These are phyloP conservation scores for Yarrowia deformans DNA, from an alignment of 805 yeast species.

Conservation along the genomic window DNA sequence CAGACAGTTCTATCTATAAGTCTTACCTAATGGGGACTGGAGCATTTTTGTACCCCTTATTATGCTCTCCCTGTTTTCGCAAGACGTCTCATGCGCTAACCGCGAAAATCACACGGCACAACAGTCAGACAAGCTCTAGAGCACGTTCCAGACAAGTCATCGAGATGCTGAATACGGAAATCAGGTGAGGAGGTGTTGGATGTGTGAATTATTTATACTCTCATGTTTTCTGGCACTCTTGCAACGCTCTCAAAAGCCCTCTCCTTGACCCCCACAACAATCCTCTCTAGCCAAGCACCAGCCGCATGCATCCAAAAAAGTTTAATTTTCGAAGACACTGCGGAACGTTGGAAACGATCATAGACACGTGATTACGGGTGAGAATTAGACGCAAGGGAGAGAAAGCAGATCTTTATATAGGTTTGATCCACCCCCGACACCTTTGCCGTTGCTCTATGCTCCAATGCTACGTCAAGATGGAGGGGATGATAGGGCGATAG, in stretches of 20 bases:
- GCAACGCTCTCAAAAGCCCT: no score
- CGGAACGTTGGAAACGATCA: background rate
- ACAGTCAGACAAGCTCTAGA: no score
- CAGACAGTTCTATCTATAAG: no score
- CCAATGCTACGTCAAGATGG: background rate
- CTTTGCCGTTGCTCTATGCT: no score
- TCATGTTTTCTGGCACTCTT: no score
- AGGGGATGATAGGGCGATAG: constrained; percentile 1
- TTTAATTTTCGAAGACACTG: constrained; percentile 1
- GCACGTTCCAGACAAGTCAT: background rate
- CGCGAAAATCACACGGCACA: background rate
- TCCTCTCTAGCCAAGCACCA: background rate
- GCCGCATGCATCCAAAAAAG: background rate
- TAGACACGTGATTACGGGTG: background rate
- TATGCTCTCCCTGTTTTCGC: no score
- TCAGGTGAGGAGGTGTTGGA: background rate
- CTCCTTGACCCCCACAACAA: no score
- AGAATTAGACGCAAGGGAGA: background rate
- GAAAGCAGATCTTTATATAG: background rate
- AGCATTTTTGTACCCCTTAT: no score
- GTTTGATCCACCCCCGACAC: background rate
- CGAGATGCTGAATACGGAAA: background rate
- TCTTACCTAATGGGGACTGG: no score
- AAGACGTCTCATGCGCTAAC: no score
- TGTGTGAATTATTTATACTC: no score